Evolutionary conservation across 73 alveolate genomes (phyloP), one percentile per base, ranked within the genome.

Genomic region (Paramecium pentaurelia): DNA sequence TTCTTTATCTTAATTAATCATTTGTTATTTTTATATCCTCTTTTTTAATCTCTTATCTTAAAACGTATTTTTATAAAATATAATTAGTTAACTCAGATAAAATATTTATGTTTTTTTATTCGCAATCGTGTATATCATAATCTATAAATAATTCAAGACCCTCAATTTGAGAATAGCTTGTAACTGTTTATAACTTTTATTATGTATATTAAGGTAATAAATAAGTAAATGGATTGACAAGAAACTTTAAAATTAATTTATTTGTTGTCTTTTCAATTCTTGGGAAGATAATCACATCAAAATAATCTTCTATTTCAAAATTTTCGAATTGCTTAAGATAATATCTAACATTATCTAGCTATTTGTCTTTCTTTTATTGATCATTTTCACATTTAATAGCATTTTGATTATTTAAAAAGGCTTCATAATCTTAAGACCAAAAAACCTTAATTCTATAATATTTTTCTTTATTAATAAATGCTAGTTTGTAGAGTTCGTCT

Each of bases 241-340:
- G 47, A 64, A 64, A 2, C 27, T 10, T 64, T 32, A 64, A 18
- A 16, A 1, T 3, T 12, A 64, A 64, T 6, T 3, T 16, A 4
- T 22, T 25, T 0, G 2, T 6, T 54, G 8, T 3, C 30, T 64
- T 64, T 1, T 64, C 47, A 28, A 64, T 32, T 64, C 3, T 34
- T 16, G 87, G 87, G 14, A 37, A 30, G 10, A 73, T 73, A 1
- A 73, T 73, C 16, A 73, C 34, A 36, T 73, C 87, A 38, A 73
- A 73, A 73, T 73, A 73, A 73, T 73, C 87, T 37, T 73, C 87
- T 8, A 73, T 73, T 37, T 73, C 87, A 73, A 73, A 73, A 25
- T 22, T 22, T 30, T 73, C 8, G 28, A 73, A 73, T 73, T 73
- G 47, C 16, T 11, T 32, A 2, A 64, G 28, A 27, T 64, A 64